These are phyloP conservation scores for Backusella sp. DNA, from an alignment of 192 early-diverging fungal genomes.

Conservation along the genomic window DNA sequence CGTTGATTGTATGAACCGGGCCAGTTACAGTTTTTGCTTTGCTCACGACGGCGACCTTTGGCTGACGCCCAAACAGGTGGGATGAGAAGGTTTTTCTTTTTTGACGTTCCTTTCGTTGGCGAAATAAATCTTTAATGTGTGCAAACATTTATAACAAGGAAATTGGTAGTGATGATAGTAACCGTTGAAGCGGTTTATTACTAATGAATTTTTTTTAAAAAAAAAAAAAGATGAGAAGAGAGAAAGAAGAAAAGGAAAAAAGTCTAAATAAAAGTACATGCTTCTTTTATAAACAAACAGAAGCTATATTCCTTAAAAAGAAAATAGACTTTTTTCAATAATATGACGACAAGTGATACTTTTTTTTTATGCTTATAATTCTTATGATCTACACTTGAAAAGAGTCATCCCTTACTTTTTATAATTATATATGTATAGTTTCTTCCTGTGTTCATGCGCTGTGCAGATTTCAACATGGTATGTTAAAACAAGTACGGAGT, in stretches of 20 bases:
- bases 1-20: not conserved
- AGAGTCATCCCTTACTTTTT: not conserved
- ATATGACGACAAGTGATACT: not conserved
- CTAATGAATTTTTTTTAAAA: too few relatives aligned
- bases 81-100: not conserved
- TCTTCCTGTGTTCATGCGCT: not conserved
- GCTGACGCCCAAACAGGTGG: not conserved
- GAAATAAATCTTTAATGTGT: conserved; percentile 15
- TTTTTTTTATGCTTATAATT: not conserved
- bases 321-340: not conserved
- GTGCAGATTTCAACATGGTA: not conserved
- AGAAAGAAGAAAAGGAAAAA: not conserved
- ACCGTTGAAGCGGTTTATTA: not conserved
- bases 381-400: not conserved
- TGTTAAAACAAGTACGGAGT: not conserved
- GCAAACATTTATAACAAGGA: not conserved
- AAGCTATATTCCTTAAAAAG: not conserved
- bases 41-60: not conserved
- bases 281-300: not conserved
- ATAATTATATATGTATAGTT: not conserved
- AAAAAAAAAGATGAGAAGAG: not conserved
- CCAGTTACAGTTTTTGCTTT: not conserved
- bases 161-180: not conserved
- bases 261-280: not conserved
- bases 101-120: conserved; percentile 15